phyloP scores from a whole-genome alignment of 805 yeast species.

The Wilhelminamyces savonicus region DNA sequence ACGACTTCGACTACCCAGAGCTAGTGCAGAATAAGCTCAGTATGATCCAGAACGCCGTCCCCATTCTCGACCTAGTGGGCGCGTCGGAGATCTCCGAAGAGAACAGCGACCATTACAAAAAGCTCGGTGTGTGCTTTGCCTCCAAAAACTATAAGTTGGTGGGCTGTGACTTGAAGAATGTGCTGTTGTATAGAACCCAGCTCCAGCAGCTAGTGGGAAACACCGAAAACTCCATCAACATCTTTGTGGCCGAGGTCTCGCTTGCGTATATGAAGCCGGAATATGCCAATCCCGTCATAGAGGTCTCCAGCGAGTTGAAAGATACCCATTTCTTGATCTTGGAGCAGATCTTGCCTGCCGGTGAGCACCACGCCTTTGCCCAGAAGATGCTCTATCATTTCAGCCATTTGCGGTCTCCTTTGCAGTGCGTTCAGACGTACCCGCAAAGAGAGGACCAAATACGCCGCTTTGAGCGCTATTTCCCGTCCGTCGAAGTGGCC shows the following conservation, averaged over 20 bases:
- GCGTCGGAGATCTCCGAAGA: not conserved
- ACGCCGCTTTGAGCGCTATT: slow-evolving; percentile 46
- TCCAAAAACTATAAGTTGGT: slow-evolving; percentile 47
- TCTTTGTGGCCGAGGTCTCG: slow-evolving; percentile 79
- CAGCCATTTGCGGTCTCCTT: slow-evolving; percentile 56
- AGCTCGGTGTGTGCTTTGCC: slow-evolving; percentile 18
- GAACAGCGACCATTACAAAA: slow-evolving; percentile 9
- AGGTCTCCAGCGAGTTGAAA: slow-evolving; percentile 38
- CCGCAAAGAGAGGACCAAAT: slow-evolving; percentile 45
- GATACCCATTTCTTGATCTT: slow-evolving; percentile 57
- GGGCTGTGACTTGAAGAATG: slow-evolving; percentile 62
- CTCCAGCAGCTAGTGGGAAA: slow-evolving; percentile 18
- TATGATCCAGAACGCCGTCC: slow-evolving; percentile 44
- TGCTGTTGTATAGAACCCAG: slow-evolving; percentile 26
- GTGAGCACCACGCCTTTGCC: slow-evolving; percentile 59
- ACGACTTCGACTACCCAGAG: slow-evolving; percentile 75
- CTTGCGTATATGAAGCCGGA: slow-evolving; percentile 71
- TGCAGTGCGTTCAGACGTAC: slow-evolving; percentile 57
- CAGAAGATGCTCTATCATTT: slow-evolving; percentile 72
- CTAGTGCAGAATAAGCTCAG: slow-evolving; percentile 49
- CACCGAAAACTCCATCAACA: slow-evolving; percentile 31
- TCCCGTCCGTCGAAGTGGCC: slow-evolving; percentile 40
- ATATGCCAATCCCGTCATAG: slow-evolving; percentile 57
- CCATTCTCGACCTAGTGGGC: slow-evolving; percentile 43
- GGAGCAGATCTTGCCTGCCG: slow-evolving; percentile 69